A percentile compares a stretch with the other conserved stretches of the same genome.
These are phyloP conservation scores for Aotearoamyces nothofagi DNA, from an alignment of 2,329 filamentous ascomycete species.

Conservation along the genomic window DNA sequence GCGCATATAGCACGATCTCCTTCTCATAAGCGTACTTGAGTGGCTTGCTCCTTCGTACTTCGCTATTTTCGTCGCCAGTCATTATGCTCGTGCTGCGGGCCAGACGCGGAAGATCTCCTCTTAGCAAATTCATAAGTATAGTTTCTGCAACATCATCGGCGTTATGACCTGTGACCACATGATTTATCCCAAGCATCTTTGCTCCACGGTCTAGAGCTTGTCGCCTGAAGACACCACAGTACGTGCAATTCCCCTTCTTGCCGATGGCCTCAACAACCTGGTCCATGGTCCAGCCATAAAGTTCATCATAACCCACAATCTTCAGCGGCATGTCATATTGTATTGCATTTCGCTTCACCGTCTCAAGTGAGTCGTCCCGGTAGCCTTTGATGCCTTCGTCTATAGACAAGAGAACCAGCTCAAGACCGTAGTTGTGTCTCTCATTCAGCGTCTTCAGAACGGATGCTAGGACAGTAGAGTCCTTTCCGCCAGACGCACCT, in stretches of 20 bases:
- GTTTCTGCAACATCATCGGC: slow-evolving; percentile 96
- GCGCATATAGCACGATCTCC: slow-evolving; percentile 94
- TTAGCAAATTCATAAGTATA: slow-evolving; percentile 89
- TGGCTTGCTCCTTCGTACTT: slow-evolving; percentile 90
- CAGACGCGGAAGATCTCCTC: slow-evolving; percentile 77
- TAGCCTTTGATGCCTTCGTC: slow-evolving; percentile 98
- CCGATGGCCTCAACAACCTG: slow-evolving; percentile 92
- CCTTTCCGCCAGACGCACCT: slow-evolving; percentile 91
- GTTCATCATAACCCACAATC: slow-evolving; percentile 81
- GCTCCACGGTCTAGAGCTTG: slow-evolving; percentile 90
- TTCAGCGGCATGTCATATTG: slow-evolving; percentile 87
- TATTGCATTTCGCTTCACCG: slow-evolving; percentile 81
- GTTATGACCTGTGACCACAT: slow-evolving; percentile 96
- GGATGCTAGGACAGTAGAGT: slow-evolving; percentile 88
- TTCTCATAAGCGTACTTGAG: slow-evolving; percentile 98
- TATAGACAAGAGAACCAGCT: slow-evolving; percentile 78
- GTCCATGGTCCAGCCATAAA: slow-evolving; percentile 99
- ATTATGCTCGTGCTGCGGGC: slow-evolving; percentile 84
- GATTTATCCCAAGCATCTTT: slow-evolving; percentile 70
- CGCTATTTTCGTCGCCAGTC: slow-evolving; percentile 60
- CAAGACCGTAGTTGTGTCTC: slow-evolving; percentile 69
- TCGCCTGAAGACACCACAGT: slow-evolving; percentile 89
- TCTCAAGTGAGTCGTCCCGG: slow-evolving; percentile 88
- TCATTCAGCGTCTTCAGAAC: slow-evolving; percentile 92
- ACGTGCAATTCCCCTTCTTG: slow-evolving; percentile 98